phyloP scores from a whole-genome alignment of 805 yeast species.

The Ogataea pignaliae region DNA sequence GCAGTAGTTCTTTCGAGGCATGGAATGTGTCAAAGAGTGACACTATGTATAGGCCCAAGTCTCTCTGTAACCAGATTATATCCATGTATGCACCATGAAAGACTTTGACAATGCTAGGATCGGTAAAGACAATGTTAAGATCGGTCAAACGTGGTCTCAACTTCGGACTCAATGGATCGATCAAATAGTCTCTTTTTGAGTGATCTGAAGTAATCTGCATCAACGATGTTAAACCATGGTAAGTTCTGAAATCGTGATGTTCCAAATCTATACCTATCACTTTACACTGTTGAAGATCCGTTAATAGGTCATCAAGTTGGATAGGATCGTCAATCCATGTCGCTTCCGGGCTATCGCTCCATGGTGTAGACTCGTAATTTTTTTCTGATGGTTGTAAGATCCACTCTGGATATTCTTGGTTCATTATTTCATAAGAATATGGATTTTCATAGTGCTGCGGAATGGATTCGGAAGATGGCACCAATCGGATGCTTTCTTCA shows the following conservation, averaged over 20 bases:
- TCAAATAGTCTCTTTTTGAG: slow-evolving; percentile 58
- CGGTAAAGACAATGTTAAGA: slow-evolving; percentile 71
- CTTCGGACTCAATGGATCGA: slow-evolving; percentile 66
- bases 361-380: slow-evolving; percentile 44
- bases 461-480: slow-evolving; percentile 33
- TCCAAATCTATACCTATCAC: slow-evolving; percentile 93
- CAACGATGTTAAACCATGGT: slow-evolving; percentile 83
- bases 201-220: slow-evolving; percentile 84
- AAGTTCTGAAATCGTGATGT: slow-evolving; percentile 90
- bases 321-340: slow-evolving; percentile 67
- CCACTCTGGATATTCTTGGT: slow-evolving; percentile 61
- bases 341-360: slow-evolving; percentile 54
- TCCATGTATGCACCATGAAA: slow-evolving; percentile 98
- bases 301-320: slow-evolving; percentile 49
- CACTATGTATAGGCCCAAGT: slow-evolving; percentile 86
- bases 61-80: slow-evolving; percentile 94
- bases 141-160: slow-evolving; percentile 65
- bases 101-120: slow-evolving; percentile 79
- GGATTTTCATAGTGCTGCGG: slow-evolving; percentile 76
- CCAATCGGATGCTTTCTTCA: slow-evolving; percentile 44
- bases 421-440: slow-evolving; percentile 67
- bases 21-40: slow-evolving; percentile 88
- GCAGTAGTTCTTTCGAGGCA: slow-evolving; percentile 76
- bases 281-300: slow-evolving; percentile 41
- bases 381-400: slow-evolving; percentile 46